These are phyloP conservation scores for Geosmithia flava DNA, from an alignment of 2,329 filamentous ascomycete species.

Conservation along the genomic window DNA sequence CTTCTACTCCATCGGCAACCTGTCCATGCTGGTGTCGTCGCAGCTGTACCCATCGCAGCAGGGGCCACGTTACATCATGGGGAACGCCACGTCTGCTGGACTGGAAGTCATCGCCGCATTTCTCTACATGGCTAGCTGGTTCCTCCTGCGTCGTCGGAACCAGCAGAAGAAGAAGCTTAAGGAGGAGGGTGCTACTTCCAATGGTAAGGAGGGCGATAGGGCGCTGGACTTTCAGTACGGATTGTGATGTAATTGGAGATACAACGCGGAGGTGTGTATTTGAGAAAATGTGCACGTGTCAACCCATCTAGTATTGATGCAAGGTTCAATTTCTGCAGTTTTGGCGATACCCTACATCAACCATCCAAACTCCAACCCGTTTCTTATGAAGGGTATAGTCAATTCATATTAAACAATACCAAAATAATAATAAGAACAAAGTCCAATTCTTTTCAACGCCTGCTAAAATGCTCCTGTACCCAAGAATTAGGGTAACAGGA, in stretches of 20 bases:
- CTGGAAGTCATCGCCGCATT: conserved; percentile 11
- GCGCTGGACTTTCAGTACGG: conserved; percentile 9
- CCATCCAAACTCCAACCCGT: too few species aligned
- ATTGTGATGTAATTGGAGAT: conserved; percentile 15
- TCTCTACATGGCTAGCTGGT: conserved; percentile 11
- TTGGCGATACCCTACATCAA: too few species aligned
- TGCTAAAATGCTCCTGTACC: too few species aligned
- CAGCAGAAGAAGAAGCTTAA: conserved; percentile 11
- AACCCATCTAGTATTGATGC: too few species aligned
- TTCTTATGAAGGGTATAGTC: too few species aligned
- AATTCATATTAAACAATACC: too few species aligned
- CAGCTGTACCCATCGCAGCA: conserved; percentile 23
- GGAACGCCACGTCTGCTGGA: conserved; percentile 14
- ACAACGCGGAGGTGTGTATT: too few species aligned
- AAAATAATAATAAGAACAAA: too few species aligned
- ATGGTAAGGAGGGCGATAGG: conserved; percentile 7
- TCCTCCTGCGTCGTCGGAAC: conserved; percentile 13
- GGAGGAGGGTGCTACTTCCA: conserved; percentile 9
- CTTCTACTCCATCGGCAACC: conserved; percentile 33
- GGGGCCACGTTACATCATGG: conserved; percentile 12
- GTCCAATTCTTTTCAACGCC: too few species aligned
- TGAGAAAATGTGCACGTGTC: too few species aligned
- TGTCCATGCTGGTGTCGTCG: conserved; percentile 31
- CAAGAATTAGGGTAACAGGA: too few species aligned
- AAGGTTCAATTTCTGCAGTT: too few species aligned